A percentile compares a stretch with the other conserved stretches of the same genome.
phyloP scores from a whole-genome alignment of 2,329 filamentous ascomycete genomes.

The Graphiopsis chlorocephala region DNA sequence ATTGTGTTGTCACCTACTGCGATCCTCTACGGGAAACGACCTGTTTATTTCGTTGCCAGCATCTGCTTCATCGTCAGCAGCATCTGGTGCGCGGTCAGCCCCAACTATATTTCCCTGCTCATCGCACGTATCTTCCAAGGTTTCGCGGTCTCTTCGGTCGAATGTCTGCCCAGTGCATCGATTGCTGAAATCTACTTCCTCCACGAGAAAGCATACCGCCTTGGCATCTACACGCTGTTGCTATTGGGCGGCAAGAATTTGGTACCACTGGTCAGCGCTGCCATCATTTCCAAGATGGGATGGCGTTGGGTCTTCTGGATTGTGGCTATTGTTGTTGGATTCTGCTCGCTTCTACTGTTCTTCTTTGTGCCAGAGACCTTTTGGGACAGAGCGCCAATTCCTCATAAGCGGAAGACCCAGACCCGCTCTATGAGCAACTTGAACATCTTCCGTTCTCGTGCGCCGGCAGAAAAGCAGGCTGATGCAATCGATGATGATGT shows the following conservation, averaged over 20 bases:
- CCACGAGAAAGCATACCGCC: conserved; percentile 86
- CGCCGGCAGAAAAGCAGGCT: not conserved
- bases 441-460: not conserved
- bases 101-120: conserved; percentile 74
- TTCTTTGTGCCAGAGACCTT: conserved; percentile 94
- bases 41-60: conserved; percentile 78
- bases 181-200: conserved; percentile 96
- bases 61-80: conserved; percentile 73
- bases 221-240: conserved; percentile 89
- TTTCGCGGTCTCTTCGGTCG: conserved; percentile 81
- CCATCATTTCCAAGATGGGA: conserved; percentile 69
- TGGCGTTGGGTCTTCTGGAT: conserved; percentile 70
- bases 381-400: conserved; percentile 78
- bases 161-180: conserved; percentile 88
- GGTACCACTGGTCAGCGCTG: conserved; percentile 81
- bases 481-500: not conserved
- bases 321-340: conserved; percentile 73
- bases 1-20: conserved; percentile 85
- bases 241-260: conserved; percentile 83
- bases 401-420: conserved; percentile 22
- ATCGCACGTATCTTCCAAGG: conserved; percentile 84
- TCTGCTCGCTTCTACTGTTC: conserved; percentile 71
- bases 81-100: conserved; percentile 83
- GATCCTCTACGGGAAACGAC: conserved; percentile 85
- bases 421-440: not conserved